Evolutionary conservation across 768 basidiomycete species (phyloP).

Genomic region (Xerocomellus intermedius): DNA sequence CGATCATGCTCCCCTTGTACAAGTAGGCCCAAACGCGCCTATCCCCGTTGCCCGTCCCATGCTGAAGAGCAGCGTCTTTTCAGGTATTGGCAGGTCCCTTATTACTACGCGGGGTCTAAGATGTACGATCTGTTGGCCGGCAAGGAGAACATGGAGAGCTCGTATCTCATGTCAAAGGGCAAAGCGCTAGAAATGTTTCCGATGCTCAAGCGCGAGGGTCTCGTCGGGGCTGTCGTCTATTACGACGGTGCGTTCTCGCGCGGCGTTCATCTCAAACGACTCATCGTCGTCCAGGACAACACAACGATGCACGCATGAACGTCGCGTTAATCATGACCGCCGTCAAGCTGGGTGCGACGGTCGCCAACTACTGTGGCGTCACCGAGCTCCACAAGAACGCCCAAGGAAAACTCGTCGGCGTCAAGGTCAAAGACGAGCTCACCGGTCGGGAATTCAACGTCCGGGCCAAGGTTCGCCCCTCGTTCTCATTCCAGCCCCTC

Average conservation of each 20-base stretch:
- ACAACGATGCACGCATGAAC: conserved; percentile 99
- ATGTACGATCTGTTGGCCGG: conserved; percentile 95
- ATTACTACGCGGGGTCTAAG: conserved; percentile 94
- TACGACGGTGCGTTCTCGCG: conserved; percentile 72
- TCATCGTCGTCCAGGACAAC: conserved; percentile 63
- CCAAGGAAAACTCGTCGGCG: conserved; percentile 65
- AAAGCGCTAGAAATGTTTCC: conserved; percentile 95
- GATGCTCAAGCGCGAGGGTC: conserved; percentile 89
- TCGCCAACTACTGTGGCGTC: conserved; percentile 90
- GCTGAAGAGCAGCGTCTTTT: background rate
- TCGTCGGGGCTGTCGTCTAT: conserved; percentile 94
- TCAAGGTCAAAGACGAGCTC: conserved; percentile 74
- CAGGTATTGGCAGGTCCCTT: conserved; percentile 95
- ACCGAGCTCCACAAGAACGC: conserved; percentile 68
- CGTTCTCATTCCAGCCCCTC: background rate
- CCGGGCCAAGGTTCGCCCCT: conserved; percentile 61
- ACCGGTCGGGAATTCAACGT: conserved; percentile 83
- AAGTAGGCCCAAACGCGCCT: conserved; percentile 47
- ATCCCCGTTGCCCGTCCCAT: background rate
- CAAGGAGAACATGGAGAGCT: conserved; percentile 93
- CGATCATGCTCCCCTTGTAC: conserved; percentile 97
- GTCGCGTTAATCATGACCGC: conserved; percentile 93
- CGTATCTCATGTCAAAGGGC: conserved; percentile 93
- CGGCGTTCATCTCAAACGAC: background rate
- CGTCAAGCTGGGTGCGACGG: conserved; percentile 84